Evolutionary conservation across 2,329 filamentous ascomycete genomes (phyloP), one percentile per base, ranked within the genome.

Genomic region (Cadophora malorum): DNA sequence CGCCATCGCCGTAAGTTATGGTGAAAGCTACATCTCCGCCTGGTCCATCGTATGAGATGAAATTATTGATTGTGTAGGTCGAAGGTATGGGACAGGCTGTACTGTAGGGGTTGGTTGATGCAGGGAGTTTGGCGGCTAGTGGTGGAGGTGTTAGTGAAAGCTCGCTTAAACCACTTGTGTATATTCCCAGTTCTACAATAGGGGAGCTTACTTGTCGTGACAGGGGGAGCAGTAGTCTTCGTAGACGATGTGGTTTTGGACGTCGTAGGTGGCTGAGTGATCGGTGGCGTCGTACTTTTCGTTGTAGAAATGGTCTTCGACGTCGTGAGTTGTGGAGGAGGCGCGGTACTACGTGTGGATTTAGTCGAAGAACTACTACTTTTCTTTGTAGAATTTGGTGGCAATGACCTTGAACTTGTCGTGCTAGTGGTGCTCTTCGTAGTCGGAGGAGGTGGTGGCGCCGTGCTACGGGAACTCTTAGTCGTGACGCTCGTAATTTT

Each of bases 1-100:
- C 56, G 16, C 28, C 63, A 8, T 41, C 25, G 38, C 63, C 63
- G 41, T 65, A 59, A 7, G 38, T 59, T 14, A 65, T 50, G 16
- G 53, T 58, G 7, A 65, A 35, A 9, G 52, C 45, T 16, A 50
- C 63, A 33, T 65, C 63, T n/a, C 63, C 63, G 12, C 63, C 63
- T 28, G 35, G 55, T 16, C 63, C 63, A 28, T 47, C 45, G n/a
- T 58, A 47, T 31, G 53, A 65, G 3, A 65, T 45, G 28, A 65
- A 65, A 25, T 65, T 65, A 41, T 59, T 65, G 41, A 59, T 65
- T 21, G 38, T 59, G 53, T 58, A 65, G 16, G 19, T 59, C 9
- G 63, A 35, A 9, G 63, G 63, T 53, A 65, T 50, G 7, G 63
- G 63, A 21, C 63, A 65, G 2, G 38, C 33, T 8, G 38, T 38